Base-by-base conservation (phyloP, 768 basidiomycete genomes). In the Boletus vinaceobasis region DNA sequence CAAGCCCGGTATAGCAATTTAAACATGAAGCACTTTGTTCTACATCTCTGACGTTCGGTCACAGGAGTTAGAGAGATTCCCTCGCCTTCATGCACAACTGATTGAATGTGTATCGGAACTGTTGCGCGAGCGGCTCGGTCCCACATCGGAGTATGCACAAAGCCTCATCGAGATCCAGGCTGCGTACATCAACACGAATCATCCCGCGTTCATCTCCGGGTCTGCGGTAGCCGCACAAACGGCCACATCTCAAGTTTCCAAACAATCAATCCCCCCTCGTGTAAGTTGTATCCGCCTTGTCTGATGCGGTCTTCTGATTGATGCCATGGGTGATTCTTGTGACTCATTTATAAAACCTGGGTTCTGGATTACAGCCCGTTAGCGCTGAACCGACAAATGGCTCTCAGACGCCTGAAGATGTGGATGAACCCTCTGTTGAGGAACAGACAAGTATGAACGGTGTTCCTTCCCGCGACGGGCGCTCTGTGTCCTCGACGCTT, bases 181-280 rank as follows among this genome's bases (percentile, higher is more conserved):
- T 1, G 95, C 97, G 11, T 99, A 99, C 69, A 98, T 99, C 79
- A 99, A 99, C 71, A 98, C 95, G 53, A 98, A 98, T 70, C 97
- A 99, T 69, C 97, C 97, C 7, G 83, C 90, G 32, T 98, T 98
- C 72, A 86, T 95, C 53, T 78, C 87, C 19, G 88, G 90, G 10
- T 89, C 90, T 35, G 82, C 88, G 40, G 67, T 77, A 10, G 82
- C 83, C 55, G 78, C 84, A 48, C 79, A 82, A 60, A 77, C 82
- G 49, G 69, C 74, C 29, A 67, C 70, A 17, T 57, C 69, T 26
- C 65, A 77, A 71, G 62, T 66, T 26, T 76, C 80, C 43, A 78
- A 72, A 62, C 75, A 76, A 23, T 71, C 70, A 46, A 67, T 71
- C 36, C 76, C 78, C 0, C 77, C 80, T 59, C 77, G 82, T 59